Percentiles rank a stretch among this genome's conserved stretches.
phyloP scores from a whole-genome alignment of 352 stramenopile genomes.

The Ochromonadaceae sp. region DNA sequence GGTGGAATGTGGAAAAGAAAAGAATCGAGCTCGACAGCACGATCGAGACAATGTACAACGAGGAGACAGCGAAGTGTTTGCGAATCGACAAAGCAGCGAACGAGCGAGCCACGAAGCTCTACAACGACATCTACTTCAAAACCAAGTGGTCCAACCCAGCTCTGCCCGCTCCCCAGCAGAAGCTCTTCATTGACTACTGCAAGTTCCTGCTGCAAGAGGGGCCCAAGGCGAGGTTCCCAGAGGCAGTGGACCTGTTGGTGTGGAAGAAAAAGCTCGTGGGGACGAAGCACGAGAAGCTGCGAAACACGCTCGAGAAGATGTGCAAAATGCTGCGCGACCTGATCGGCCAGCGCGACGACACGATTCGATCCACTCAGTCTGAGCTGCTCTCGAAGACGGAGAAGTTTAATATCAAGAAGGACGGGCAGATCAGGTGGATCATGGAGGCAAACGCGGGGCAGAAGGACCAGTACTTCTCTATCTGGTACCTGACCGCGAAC shows the following conservation, averaged over 20 bases:
- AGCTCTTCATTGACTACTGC: constrained; percentile 6
- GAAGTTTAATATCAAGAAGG: constrained; percentile 10
- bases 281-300: neutral
- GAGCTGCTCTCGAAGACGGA: neutral
- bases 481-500: neutral
- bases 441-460: neutral
- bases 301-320: neutral
- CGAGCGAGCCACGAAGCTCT: neutral
- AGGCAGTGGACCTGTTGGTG: neutral
- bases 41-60: neutral
- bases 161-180: neutral
- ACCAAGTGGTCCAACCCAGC: constrained; percentile 1
- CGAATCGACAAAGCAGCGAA: neutral
- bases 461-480: neutral
- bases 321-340: neutral
- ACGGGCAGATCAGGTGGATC: neutral
- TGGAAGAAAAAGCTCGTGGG: neutral
- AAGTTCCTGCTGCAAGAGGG: neutral
- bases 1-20: constrained; percentile 12
- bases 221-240: neutral
- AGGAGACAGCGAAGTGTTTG: neutral
- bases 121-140: neutral
- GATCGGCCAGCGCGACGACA: neutral
- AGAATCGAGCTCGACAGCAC: neutral
- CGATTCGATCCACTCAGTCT: neutral